Evolutionary conservation across 148 eudicot species (phyloP).

Genomic region (Camellia sinensis): DNA sequence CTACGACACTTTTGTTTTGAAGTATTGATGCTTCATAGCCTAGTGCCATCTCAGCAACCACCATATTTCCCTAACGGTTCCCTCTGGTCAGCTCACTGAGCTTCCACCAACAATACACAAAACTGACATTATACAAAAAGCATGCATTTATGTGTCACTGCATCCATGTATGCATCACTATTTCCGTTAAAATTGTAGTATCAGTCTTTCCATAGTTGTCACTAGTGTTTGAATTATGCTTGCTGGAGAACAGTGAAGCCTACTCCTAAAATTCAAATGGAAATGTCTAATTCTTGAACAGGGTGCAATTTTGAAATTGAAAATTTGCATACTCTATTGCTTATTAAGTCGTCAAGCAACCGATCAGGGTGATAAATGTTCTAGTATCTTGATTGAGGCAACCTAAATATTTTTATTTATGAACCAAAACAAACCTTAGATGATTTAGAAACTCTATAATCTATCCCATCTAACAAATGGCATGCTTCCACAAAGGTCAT

Average conservation of each 20-base stretch:
- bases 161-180: neutral
- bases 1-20: no score
- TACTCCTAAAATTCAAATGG: neutral
- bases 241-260: neutral
- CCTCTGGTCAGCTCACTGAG: no score
- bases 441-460: neutral
- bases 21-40: no score
- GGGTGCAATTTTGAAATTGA: neutral
- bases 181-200: neutral
- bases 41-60: no score
- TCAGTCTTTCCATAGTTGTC: neutral
- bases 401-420: neutral
- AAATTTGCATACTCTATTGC: neutral
- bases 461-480: neutral
- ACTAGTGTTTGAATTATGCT: neutral
- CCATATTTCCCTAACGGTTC: no score
- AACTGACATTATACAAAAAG: no score
- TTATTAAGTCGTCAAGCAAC: neutral
- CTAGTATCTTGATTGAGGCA: neutral
- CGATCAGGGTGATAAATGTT: neutral
- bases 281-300: neutral
- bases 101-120: no score
- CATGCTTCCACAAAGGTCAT: neutral
- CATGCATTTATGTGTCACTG: no score
- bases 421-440: neutral